These are phyloP conservation scores for Aspergillus incahuasiensis DNA, from an alignment of 495 filamentous ascomycete genomes.

Conservation along the genomic window DNA sequence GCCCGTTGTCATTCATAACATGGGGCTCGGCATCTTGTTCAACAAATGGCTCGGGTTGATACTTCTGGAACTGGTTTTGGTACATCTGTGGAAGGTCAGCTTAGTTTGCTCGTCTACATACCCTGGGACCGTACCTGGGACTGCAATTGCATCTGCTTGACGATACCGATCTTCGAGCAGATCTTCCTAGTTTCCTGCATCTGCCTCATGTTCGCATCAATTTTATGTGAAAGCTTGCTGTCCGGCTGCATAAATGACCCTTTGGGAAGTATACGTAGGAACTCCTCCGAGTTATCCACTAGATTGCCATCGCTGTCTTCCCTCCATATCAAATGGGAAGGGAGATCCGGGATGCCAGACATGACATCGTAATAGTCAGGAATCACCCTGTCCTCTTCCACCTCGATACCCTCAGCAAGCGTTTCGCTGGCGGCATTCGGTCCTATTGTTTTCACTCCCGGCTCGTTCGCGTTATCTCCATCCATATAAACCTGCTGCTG, in stretches of 20 bases:
- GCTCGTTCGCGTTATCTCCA: conserved; percentile 47
- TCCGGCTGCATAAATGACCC: conserved; percentile 75
- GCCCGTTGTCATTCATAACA: conserved; percentile 80
- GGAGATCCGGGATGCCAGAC: conserved; percentile 79
- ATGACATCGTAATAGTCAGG: conserved; percentile 93
- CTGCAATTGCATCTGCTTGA: conserved; percentile 99
- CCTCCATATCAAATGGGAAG: conserved; percentile 70
- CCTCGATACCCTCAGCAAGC: conserved; percentile 87
- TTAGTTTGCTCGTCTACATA: neutral
- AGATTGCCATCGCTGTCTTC: conserved; percentile 84
- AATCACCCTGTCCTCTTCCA: conserved; percentile 69
- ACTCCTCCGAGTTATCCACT: conserved; percentile 79
- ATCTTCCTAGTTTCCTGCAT: conserved; percentile 97
- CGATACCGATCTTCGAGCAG: conserved; percentile 90
- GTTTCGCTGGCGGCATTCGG: conserved; percentile 56
- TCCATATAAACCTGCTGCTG: conserved; percentile 58
- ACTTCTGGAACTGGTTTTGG: conserved; percentile 96
- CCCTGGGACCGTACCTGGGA: conserved; percentile 63
- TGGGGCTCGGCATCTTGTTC: conserved; percentile 81
- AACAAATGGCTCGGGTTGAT: conserved; percentile 84
- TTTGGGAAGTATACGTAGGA: conserved; percentile 64
- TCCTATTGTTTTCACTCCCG: conserved; percentile 44
- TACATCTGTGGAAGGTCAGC: conserved; percentile 62
- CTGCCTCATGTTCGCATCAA: conserved; percentile 87
- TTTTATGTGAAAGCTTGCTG: conserved; percentile 67